A percentile compares a stretch with the other conserved stretches of the same genome.
These are phyloP conservation scores for Talaromyces liani DNA, from an alignment of 495 filamentous ascomycete species.

Conservation along the genomic window DNA sequence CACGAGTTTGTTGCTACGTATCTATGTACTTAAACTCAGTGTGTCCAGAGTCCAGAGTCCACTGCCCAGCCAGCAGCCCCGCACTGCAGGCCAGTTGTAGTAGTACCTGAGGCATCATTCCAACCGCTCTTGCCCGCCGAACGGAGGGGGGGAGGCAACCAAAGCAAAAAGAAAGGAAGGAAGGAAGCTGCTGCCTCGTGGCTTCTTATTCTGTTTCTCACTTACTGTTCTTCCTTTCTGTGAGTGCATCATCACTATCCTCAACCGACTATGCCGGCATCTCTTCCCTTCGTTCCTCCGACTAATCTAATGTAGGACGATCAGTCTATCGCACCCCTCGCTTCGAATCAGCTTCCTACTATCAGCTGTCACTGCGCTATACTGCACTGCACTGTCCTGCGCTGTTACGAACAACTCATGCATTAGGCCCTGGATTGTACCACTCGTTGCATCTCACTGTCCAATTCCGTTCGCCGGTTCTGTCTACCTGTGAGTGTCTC, in stretches of 20 bases:
- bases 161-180: not conserved
- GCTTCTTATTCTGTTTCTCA: not conserved
- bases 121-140: not conserved
- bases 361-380: not conserved
- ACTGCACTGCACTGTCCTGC: not conserved
- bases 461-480: not conserved
- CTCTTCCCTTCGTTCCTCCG: not conserved
- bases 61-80: not conserved
- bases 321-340: not conserved
- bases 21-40: not conserved
- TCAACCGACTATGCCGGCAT: not conserved
- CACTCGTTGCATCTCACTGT: not conserved
- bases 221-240: not conserved
- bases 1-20: not conserved
- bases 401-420: not conserved
- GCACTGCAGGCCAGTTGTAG: not conserved
- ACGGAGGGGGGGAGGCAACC: not conserved
- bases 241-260: not conserved
- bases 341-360: not conserved
- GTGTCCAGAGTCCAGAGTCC: not conserved
- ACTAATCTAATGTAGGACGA: not conserved
- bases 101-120: not conserved
- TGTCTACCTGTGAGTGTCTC: not conserved
- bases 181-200: not conserved
- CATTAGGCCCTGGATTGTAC: not conserved